Conservation (phyloP, 2,329 filamentous ascomycete species). For the Cordyceps cicadae region DNA sequence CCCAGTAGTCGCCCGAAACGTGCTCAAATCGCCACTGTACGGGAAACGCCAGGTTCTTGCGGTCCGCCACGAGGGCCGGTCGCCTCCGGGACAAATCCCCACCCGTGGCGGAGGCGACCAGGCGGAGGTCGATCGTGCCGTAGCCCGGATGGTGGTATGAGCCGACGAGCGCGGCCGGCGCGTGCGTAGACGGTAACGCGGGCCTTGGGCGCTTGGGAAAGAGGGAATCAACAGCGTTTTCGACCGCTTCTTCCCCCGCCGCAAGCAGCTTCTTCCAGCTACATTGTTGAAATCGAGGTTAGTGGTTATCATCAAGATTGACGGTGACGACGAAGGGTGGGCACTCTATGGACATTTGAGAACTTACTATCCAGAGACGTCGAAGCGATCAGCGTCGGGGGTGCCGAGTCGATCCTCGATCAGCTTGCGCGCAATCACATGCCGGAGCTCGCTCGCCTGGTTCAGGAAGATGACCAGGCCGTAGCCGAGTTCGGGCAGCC, state of each 20-base stretch:
- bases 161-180: slow-evolving; percentile 27
- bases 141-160: slow-evolving; percentile 38
- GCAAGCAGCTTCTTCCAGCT: slow-evolving; percentile 2
- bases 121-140: slow-evolving; percentile 18
- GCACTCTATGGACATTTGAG: too few species aligned
- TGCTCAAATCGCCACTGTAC: slow-evolving; percentile 19
- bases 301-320: not conserved
- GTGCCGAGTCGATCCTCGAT: slow-evolving; percentile 23
- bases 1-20: slow-evolving; percentile 22
- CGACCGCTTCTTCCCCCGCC: slow-evolving; percentile 15
- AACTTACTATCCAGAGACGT: slow-evolving; percentile 17
- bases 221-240: slow-evolving; percentile 25
- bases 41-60: slow-evolving; percentile 19
- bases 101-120: slow-evolving; percentile 11
- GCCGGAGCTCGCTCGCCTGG: slow-evolving; percentile 28
- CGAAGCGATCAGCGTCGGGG: slow-evolving; percentile 15
- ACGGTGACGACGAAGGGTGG: too few species aligned
- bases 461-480: slow-evolving; percentile 31
- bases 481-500: slow-evolving; percentile 25
- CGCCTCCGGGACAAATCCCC: slow-evolving; percentile 10
- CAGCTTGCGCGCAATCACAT: slow-evolving; percentile 21
- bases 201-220: slow-evolving; percentile 31
- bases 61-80: slow-evolving; percentile 19
- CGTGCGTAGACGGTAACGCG: slow-evolving; percentile 27
- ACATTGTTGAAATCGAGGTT: not conserved